Conservation (phyloP, 2,329 filamentous ascomycete genomes). For the Monilinia vaccinii-corymbosi region DNA sequence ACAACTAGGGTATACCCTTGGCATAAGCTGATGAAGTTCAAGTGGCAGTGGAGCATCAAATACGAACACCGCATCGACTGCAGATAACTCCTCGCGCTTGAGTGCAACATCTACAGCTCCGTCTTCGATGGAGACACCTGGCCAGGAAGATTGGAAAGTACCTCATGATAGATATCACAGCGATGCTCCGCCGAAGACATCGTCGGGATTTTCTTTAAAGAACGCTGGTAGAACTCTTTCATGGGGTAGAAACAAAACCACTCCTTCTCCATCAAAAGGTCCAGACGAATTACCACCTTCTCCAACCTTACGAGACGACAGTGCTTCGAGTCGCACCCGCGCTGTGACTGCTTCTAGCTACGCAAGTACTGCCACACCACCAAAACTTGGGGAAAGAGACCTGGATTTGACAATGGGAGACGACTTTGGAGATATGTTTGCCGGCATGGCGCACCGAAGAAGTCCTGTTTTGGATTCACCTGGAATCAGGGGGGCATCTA, state of each 20-base stretch:
- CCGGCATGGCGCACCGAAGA: constrained; percentile 25
- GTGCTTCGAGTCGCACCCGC: constrained; percentile 19
- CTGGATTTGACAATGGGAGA: constrained; percentile 28
- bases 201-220: constrained; percentile 27
- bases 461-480: constrained; percentile 24
- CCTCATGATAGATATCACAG: constrained; percentile 26
- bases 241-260: constrained; percentile 26
- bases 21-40: constrained; percentile 12
- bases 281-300: constrained; percentile 15
- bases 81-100: constrained; percentile 30
- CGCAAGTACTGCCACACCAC: constrained; percentile 29
- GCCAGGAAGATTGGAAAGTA: constrained; percentile 25
- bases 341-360: constrained; percentile 28
- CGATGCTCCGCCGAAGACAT: constrained; percentile 26
- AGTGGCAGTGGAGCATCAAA: constrained; percentile 31
- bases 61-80: constrained; percentile 29
- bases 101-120: constrained; percentile 30
- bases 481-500: constrained; percentile 18
- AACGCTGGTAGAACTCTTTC: constrained; percentile 28
- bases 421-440: constrained; percentile 31
- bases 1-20: constrained; percentile 14
- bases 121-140: constrained; percentile 26
- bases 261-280: constrained; percentile 19
- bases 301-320: constrained; percentile 18
- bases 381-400: constrained; percentile 25